Base-by-base conservation (phyloP, 495 filamentous ascomycete genomes). In the Penicillium atrosanguineum region DNA sequence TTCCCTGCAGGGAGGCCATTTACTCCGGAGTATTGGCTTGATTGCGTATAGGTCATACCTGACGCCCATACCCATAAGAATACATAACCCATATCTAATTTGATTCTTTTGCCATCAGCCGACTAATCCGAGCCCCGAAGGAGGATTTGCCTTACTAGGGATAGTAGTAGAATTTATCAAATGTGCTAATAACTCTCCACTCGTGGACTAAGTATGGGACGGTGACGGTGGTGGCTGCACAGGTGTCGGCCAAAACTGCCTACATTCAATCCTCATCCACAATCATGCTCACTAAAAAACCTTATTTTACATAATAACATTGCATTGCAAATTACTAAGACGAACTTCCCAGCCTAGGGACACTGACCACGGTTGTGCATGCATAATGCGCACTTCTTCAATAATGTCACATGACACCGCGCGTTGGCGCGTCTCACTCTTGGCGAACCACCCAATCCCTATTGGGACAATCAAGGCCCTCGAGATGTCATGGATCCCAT, bases 401-500 rank as follows among this genome's bases (percentile, higher is more conserved):
- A 19, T 0, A 5, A 31, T 7, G 55, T 69, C 68, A 69, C 65
- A 60, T 70, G 68, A 70, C 53, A 55, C 29, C 68, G 68, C 61
- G 68, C 59, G 21, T 50, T 49, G 41, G 48, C 61, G 60, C 60
- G 65, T 64, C 44, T 43, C 46, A 19, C 44, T 43, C 44, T 51
- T 38, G 55, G 44, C 23, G 23, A 45, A n/a, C 50, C 47, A 44
- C 31, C 29, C 42, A 25, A 43, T 16, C n/a, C 34, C 38, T 12
- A 43, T 29, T 7, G 18, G 19, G 43, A 48, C 26, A 23, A 44
- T 26, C 23, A 20, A 44, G n/a, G 39, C 40, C 31, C 36, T 48
- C 52, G 41, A 55, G 48, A 60, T 59, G 51, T 50, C 57, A 72
- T 74, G 69, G 69, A 79, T 63, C 51, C 70, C 40, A 82, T 92